Conservation (phyloP, 2,329 filamentous ascomycete species). For the Xylariaceae sp. region DNA sequence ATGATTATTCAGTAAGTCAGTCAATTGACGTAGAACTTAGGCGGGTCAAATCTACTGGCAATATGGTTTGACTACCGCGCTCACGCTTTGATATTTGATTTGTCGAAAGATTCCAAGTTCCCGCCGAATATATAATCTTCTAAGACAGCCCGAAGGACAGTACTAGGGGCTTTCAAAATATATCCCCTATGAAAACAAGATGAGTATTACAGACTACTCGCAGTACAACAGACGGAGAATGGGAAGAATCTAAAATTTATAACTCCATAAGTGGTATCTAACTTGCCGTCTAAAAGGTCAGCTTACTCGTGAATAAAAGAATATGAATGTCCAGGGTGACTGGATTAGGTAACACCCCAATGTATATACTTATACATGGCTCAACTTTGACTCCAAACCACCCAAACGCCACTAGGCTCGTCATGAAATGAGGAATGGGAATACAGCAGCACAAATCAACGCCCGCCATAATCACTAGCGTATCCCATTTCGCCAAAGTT, state of each 20-base stretch:
- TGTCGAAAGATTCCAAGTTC: no score
- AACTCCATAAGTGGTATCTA: constrained; percentile 44
- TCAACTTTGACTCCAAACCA: constrained; percentile 16
- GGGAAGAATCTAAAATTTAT: constrained; percentile 12
- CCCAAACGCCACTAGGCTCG: constrained; percentile 9
- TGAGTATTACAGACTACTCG: background rate
- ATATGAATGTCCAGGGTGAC: constrained; percentile 7
- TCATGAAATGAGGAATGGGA: constrained; percentile 3
- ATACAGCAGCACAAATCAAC: constrained; percentile 34
- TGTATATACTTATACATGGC: constrained; percentile 9
- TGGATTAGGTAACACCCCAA: constrained; percentile 5
- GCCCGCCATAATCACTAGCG: constrained; percentile 59
- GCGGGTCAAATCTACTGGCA: no score
- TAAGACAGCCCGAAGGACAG: no score
- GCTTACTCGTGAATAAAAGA: constrained; percentile 12
- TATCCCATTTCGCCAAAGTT: constrained; percentile 63
- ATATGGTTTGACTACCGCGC: no score
- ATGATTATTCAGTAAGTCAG: no score
- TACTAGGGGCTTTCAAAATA: no score
- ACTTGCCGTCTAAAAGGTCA: constrained; percentile 36
- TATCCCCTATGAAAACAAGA: background rate
- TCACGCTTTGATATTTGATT: no score
- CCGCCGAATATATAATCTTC: no score
- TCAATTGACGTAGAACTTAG: no score
- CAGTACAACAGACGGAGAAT: no score